Evolutionary conservation across 352 stramenopile genomes (phyloP).

Genomic region (Pythium aquatile): DNA sequence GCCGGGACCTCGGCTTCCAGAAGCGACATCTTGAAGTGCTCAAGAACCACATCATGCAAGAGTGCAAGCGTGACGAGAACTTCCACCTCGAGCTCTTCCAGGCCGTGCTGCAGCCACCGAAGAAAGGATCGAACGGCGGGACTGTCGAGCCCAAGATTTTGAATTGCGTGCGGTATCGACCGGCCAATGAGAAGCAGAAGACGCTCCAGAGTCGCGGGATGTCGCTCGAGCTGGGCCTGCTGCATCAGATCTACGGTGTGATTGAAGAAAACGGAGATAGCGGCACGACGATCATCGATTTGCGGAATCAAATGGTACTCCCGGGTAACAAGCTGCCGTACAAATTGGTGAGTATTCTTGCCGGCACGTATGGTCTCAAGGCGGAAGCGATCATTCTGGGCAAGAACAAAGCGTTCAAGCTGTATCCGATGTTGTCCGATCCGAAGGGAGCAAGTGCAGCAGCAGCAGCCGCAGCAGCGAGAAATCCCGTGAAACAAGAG

Average conservation of each 20-base stretch:
- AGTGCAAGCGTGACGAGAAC: conserved; percentile 57
- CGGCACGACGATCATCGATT: conserved; percentile 70
- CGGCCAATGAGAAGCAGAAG: conserved; percentile 12
- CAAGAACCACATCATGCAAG: conserved; percentile 63
- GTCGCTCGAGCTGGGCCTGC: conserved; percentile 58
- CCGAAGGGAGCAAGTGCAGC: conserved; percentile 8
- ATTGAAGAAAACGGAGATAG: conserved; percentile 67
- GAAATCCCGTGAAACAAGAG: neutral
- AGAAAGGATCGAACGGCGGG: conserved; percentile 26
- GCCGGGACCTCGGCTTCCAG: conserved; percentile 59
- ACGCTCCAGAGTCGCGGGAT: conserved; percentile 36
- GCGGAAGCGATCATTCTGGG: conserved; percentile 74
- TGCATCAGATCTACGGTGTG: conserved; percentile 67
- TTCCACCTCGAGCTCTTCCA: conserved; percentile 75
- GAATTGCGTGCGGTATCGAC: conserved; percentile 76
- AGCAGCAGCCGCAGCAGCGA: neutral
- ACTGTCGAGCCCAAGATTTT: conserved; percentile 69
- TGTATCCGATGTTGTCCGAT: conserved; percentile 43
- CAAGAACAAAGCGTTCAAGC: conserved; percentile 79
- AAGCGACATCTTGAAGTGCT: conserved; percentile 73
- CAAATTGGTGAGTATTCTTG: conserved; percentile 67
- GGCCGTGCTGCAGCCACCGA: conserved; percentile 59
- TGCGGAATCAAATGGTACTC: conserved; percentile 68
- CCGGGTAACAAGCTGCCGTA: conserved; percentile 79
- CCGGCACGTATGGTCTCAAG: conserved; percentile 66